phyloP scores from a whole-genome alignment of 2,329 filamentous ascomycete species.

The Penicillium sp. region DNA sequence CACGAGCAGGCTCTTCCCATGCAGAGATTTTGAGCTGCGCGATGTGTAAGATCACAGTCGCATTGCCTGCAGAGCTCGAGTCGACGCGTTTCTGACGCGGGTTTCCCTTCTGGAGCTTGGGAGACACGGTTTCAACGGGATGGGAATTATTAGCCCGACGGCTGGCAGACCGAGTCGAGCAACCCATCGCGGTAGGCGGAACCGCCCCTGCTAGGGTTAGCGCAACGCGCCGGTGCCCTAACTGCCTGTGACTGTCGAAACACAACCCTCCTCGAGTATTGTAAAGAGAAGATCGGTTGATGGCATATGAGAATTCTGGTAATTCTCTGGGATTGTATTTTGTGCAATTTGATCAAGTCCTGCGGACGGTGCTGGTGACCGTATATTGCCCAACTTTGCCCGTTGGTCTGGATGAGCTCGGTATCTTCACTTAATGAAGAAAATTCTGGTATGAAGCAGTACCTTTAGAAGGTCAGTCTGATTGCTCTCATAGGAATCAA shows the following conservation, averaged over 20 bases:
- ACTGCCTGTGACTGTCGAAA: constrained; percentile 7
- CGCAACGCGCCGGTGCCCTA: constrained; percentile 24
- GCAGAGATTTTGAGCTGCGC: constrained; percentile 9
- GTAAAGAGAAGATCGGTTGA: too few relatives aligned
- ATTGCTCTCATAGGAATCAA: too few relatives aligned
- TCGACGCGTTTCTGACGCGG: constrained; percentile 19
- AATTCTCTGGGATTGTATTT: too few relatives aligned
- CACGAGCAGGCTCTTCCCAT: constrained; percentile 12
- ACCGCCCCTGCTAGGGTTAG: constrained; percentile 25
- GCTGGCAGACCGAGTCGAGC: constrained; percentile 18
- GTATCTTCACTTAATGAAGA: too few relatives aligned
- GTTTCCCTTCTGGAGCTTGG: constrained; percentile 21
- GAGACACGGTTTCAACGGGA: constrained; percentile 17
- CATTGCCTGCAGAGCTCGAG: constrained; percentile 6
- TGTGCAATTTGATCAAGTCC: too few relatives aligned
- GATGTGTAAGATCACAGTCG: constrained; percentile 1
- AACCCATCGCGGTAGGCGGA: constrained; percentile 28
- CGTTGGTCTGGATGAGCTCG: too few relatives aligned
- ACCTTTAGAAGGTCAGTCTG: too few relatives aligned
- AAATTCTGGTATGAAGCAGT: too few relatives aligned
- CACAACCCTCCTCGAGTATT: too few relatives aligned
- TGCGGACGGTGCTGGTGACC: too few relatives aligned
- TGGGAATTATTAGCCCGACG: constrained; percentile 19
- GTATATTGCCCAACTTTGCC: too few relatives aligned
- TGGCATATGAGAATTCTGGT: too few relatives aligned